Percentiles rank a stretch among this genome's conserved stretches.
These are phyloP conservation scores for Penicillium turbatum DNA, from an alignment of 495 filamentous ascomycete species.

Conservation along the genomic window DNA sequence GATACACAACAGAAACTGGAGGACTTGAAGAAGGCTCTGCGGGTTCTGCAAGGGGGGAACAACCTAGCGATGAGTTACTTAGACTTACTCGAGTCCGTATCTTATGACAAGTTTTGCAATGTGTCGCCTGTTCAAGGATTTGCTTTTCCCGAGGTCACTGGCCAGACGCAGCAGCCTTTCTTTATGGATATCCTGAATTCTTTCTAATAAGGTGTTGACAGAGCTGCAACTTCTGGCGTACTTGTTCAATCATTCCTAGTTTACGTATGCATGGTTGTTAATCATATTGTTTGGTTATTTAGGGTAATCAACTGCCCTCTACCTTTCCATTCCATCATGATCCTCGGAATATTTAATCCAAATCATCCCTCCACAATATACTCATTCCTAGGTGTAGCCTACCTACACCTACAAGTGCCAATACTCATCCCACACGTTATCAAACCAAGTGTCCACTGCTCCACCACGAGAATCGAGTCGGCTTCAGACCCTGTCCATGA, in stretches of 20 bases:
- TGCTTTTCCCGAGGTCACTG: not conserved
- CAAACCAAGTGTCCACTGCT: not conserved
- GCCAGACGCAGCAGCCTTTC: not conserved
- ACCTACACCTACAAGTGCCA: not conserved
- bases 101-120: not conserved
- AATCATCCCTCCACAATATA: not conserved
- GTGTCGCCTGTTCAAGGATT: not conserved
- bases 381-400: not conserved
- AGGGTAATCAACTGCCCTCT: too few species aligned
- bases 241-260: not conserved
- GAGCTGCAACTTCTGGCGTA: not conserved
- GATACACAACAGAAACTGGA: not conserved
- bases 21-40: constrained; percentile 1
- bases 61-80: constrained; percentile 3
- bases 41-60: constrained; percentile 3
- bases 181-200: constrained; percentile 1
- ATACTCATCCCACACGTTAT: not conserved
- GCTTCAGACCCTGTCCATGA: not conserved
- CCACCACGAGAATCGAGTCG: not conserved
- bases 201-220: not conserved
- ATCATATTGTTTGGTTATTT: too few species aligned
- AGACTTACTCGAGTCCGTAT: constrained; percentile 1
- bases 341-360: too few species aligned
- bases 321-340: too few species aligned
- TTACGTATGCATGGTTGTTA: too few species aligned